Evolutionary conservation across 2,329 filamentous ascomycete genomes (phyloP), one percentile per base, ranked within the genome.

Genomic region (Ilyonectria robusta): DNA sequence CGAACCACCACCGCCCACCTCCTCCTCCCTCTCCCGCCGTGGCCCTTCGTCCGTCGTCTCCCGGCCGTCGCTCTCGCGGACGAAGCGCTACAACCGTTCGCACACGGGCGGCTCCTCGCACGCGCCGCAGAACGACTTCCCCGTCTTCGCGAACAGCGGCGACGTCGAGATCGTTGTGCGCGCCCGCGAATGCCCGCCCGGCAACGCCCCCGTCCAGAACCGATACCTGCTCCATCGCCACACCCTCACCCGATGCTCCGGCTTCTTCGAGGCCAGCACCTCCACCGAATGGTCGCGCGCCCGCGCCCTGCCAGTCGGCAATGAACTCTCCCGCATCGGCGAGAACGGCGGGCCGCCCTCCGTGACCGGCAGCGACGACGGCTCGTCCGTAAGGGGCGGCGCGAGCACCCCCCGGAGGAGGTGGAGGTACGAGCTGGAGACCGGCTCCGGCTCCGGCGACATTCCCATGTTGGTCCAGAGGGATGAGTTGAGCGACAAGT

Each of bases 381-480:
- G 72, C 11, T 69, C 68, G n/a, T 72, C 69, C 37, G 60, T 68
- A 44, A 59, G 69, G 42, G 55, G 62, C 19, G 51, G 59, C 53
- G 56, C 65, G 6, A 59, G 58, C 13, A 60, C 65, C n/a, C 72
- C 79, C 72, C 68, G 70, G 76, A 90, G 85, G 77, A 88, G 89
- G 77, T 98, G 95, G 95, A 88, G 92, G 74, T 98, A 97, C 78
- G 94, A 97, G 81, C 84, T 98, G 51, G 95, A 98, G 75, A 89
- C 90, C 79, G 91, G 93, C 40, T 86, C 88, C 42, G 89, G 88
- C 33, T 87, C 91, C 17, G 89, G 92, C 67, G 94, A 97, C 77
- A 88, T 95, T 67, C 95, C 94, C 10, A 97, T 97, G 87, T 84
- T 98, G 64, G 90, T 97, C 31, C 94, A 97, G 78, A 94, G 90